A percentile compares a stretch with the other conserved stretches of the same genome.
Conservation (phyloP, 352 stramenopile genomes). For the Globisporangium radiosum region DNA sequence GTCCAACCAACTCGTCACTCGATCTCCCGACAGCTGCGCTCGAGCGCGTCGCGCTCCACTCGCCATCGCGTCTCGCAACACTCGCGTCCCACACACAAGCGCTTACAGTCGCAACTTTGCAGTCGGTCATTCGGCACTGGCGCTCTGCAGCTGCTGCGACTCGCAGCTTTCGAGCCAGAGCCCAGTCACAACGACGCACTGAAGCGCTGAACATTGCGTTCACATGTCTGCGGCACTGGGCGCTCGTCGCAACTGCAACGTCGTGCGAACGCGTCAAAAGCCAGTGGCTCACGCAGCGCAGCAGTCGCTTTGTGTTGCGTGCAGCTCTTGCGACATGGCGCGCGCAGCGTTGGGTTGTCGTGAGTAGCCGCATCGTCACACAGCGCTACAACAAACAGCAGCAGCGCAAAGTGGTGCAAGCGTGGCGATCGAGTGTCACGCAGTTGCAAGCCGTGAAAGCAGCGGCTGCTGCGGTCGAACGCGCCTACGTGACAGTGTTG, state of each 20-base stretch:
- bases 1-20: constrained; percentile 11
- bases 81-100: constrained; percentile 12
- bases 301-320: constrained; percentile 15
- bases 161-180: constrained; percentile 12
- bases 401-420: too few relatives aligned
- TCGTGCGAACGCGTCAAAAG: constrained; percentile 22
- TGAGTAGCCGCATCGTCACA: background rate
- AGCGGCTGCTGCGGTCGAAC: background rate
- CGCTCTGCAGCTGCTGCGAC: constrained; percentile 2
- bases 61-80: constrained; percentile 1
- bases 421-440: background rate
- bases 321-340: constrained; percentile 20
- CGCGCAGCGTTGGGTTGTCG: background rate
- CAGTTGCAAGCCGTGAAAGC: background rate
- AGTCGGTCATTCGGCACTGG: constrained; percentile 17
- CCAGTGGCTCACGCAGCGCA: constrained; percentile 34
- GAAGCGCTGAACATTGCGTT: constrained; percentile 27
- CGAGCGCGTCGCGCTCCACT: constrained; percentile 14
- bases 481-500: too few relatives aligned
- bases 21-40: constrained; percentile 25
- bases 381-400: background rate
- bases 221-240: constrained; percentile 41
- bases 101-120: constrained; percentile 14
- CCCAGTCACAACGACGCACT: constrained; percentile 9
- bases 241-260: constrained; percentile 16